Evolutionary conservation across 345 rosid genomes (phyloP), one percentile per base, ranked within the genome.

Genomic region (Cardiospermum halicacabum): DNA sequence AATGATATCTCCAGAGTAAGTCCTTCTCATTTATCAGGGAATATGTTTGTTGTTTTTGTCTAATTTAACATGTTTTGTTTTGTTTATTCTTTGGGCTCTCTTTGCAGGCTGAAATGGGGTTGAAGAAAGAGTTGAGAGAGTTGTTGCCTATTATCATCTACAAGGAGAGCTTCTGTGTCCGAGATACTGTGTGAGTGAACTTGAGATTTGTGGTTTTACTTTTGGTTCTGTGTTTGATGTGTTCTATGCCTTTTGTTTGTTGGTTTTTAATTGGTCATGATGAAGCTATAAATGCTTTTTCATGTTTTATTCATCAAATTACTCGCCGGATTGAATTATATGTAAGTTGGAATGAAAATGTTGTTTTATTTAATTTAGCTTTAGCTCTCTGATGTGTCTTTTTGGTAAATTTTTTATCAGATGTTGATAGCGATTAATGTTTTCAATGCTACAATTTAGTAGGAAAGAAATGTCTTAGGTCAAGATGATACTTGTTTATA

Each of bases 101-200:
- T 59, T 57, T 13, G 58, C 81, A 87, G 90, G 81, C 73, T 75
- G 92, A 87, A 61, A 26, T 77, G 81, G 97, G 97, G 11, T 70
- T 92, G 78, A 85, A 80, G 77, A 86, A 89, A 71, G 98, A 92
- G 60, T 58, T 92, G 64, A 85, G 98, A 72, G 96, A 92, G 82
- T 86, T 92, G 98, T 82, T 92, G 3, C 98, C 98, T 48, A 78
- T 87, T 72, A 72, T 92, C 31, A 75, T 89, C 37, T 92, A 74
- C 68, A 87, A 64, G 72, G 92, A 89, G 80, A 92, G 92, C 84
- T 92, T 92, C 78, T 78, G 85, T 8, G 72, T 92, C 18, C 80
- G 55, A 64, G 98, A 92, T 67, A 74, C 85, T 58, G 92, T 66
- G 98, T 92, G 59, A 86, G 96, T 80, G 56, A 27, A 61, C 58